These are phyloP conservation scores for Colletotrichum musicola DNA, from an alignment of 2,329 filamentous ascomycete genomes.

Conservation along the genomic window DNA sequence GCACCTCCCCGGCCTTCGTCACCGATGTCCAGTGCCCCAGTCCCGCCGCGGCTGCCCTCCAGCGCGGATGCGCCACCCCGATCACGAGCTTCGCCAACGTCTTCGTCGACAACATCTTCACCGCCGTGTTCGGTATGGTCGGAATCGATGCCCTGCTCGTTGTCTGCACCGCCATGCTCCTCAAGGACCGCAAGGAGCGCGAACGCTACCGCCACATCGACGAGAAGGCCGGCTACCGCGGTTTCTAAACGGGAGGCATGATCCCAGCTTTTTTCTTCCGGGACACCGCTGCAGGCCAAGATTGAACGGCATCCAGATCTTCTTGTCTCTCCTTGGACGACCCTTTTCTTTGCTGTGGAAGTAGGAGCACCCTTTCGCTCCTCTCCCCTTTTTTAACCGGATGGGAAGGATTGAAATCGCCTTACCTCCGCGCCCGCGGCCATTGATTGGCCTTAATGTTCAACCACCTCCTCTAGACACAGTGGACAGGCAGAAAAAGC, in stretches of 20 bases:
- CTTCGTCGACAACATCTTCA: conserved; percentile 83
- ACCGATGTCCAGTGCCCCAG: conserved; percentile 77
- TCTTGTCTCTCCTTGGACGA: conserved; percentile 24
- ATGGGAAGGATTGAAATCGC: conserved; percentile 26
- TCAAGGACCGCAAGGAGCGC: conserved; percentile 85
- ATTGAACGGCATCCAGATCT: background rate
- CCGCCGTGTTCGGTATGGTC: conserved; percentile 83
- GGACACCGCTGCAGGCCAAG: conserved; percentile 15
- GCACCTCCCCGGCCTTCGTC: conserved; percentile 78
- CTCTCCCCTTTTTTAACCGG: conserved; percentile 10
- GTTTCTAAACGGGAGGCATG: conserved; percentile 53
- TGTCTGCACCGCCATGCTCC: conserved; percentile 78
- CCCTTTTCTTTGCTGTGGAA: conserved; percentile 12
- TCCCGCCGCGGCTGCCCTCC: conserved; percentile 76
- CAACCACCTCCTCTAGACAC: conserved; percentile 24
- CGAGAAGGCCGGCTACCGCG: conserved; percentile 75
- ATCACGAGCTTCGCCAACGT: conserved; percentile 78
- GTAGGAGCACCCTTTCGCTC: background rate
- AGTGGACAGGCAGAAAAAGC: conserved; percentile 25
- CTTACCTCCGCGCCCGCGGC: conserved; percentile 14
- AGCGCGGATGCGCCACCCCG: conserved; percentile 76
- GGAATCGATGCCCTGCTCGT: conserved; percentile 77
- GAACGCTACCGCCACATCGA: conserved; percentile 85
- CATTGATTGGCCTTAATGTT: conserved; percentile 37
- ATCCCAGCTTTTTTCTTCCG: background rate